phyloP scores from a whole-genome alignment of 306 rosid genomes.

The Vicia faba region DNA sequence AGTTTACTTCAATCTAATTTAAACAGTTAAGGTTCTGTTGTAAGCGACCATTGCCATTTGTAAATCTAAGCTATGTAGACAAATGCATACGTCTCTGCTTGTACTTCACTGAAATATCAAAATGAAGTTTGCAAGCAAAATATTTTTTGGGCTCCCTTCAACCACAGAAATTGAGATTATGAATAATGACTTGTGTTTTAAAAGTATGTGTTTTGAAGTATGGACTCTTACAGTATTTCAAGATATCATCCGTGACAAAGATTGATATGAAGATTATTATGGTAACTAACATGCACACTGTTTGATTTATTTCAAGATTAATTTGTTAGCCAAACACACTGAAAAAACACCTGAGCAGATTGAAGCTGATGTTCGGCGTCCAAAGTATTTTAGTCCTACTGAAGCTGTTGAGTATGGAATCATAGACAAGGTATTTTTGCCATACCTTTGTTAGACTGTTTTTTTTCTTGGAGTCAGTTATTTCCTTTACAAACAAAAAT shows the following conservation, averaged over 20 bases:
- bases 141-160: conserved; percentile 27
- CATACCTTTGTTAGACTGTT: conserved; percentile 6
- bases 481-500: conserved; percentile 19
- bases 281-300: conserved; percentile 24
- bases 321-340: conserved; percentile 71
- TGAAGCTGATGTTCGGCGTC: conserved; percentile 82
- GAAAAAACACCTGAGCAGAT: conserved; percentile 82
- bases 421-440: conserved; percentile 79
- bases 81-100: conserved; percentile 1
- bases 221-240: conserved; percentile 19
- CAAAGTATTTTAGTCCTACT: conserved; percentile 95
- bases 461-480: conserved; percentile 6
- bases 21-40: conserved; percentile 2
- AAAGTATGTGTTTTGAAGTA: conserved; percentile 17
- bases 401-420: conserved; percentile 98
- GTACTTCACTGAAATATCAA: conserved; percentile 22
- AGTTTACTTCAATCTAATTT: conserved; percentile 23
- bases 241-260: conserved; percentile 15
- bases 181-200: conserved; percentile 20
- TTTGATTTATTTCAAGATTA: conserved; percentile 59
- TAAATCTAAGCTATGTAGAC: conserved; percentile 18
- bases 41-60: conserved; percentile 19
- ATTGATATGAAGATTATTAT: conserved; percentile 33
- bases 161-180: conserved; percentile 31
- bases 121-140: conserved; percentile 24